phyloP scores from a whole-genome alignment of 208 protist genomes.

The Leishmania major region DNA sequence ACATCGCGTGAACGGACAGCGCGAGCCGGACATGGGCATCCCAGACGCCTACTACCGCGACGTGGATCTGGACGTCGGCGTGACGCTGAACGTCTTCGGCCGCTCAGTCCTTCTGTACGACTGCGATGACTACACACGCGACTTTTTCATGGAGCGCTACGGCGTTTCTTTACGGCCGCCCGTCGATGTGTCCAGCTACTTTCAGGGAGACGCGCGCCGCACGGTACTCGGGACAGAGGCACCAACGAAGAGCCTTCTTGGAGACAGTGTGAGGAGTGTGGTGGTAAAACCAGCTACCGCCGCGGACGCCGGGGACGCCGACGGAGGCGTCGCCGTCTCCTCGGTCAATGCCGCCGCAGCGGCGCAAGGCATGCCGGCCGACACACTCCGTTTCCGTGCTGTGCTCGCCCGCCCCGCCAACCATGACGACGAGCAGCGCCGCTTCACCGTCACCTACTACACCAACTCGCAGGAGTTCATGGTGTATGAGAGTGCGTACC shows the following conservation, averaged over 20 bases:
- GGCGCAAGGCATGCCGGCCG: conserved; percentile 23
- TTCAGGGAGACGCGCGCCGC: conserved; percentile 23
- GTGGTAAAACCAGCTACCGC: conserved; percentile 21
- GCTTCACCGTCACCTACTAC: conserved; percentile 85
- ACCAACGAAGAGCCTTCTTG: conserved; percentile 30
- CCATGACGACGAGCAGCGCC: conserved; percentile 56
- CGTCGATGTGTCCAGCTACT: conserved; percentile 54
- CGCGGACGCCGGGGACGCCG: conserved; percentile 29
- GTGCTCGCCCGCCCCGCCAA: conserved; percentile 50
- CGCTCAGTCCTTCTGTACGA: conserved; percentile 89
- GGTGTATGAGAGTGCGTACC: conserved; percentile 68
- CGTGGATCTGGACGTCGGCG: conserved; percentile 85
- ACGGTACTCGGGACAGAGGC: conserved; percentile 35
- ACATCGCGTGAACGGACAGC: conserved; percentile 82
- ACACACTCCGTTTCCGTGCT: conserved; percentile 81
- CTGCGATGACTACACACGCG: conserved; percentile 94
- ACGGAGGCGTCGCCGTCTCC: conserved; percentile 1
- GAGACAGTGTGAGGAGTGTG: conserved; percentile 29
- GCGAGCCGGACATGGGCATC: conserved; percentile 66
- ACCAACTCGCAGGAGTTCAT: conserved; percentile 90
- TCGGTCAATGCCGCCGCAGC: background rate
- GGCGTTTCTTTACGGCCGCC: conserved; percentile 51
- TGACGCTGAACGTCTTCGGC: conserved; percentile 82
- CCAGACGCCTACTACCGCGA: conserved; percentile 81
- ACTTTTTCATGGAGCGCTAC: conserved; percentile 83